A percentile compares a stretch with the other conserved stretches of the same genome.
These are phyloP conservation scores for Hansfordia pulvinata DNA, from an alignment of 2,329 filamentous ascomycete genomes.

Conservation along the genomic window DNA sequence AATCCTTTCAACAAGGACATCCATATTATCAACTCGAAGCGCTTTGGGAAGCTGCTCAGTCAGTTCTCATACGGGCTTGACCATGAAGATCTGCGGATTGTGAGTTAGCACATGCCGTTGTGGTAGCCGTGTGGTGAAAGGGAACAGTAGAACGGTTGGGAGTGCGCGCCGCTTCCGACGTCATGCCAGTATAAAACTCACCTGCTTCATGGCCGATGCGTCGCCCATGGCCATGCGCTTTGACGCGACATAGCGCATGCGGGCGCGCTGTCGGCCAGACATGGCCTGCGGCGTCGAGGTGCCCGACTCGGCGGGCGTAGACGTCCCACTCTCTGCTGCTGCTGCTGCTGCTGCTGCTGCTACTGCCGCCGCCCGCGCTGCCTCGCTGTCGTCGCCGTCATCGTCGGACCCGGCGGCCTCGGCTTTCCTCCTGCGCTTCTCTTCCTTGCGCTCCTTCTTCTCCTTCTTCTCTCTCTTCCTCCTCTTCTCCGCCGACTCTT, in stretches of 20 bases:
- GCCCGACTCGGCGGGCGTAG: slow-evolving; percentile 25
- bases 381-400: slow-evolving; percentile 20
- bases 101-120: slow-evolving; percentile 11
- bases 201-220: slow-evolving; percentile 73
- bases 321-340: slow-evolving; percentile 18
- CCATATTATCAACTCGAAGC: not conserved
- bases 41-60: not conserved
- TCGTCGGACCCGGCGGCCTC: slow-evolving; percentile 12
- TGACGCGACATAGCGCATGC: slow-evolving; percentile 74
- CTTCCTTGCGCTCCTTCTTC: slow-evolving; percentile 12
- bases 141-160: no score
- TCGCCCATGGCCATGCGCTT: slow-evolving; percentile 78
- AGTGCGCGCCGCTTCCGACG: no score
- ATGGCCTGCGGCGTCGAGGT: slow-evolving; percentile 32
- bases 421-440: slow-evolving; percentile 12
- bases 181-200: slow-evolving; percentile 28
- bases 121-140: no score
- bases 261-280: slow-evolving; percentile 56
- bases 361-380: slow-evolving; percentile 8
- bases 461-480: slow-evolving; percentile 9
- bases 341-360: slow-evolving; percentile 10
- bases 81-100: slow-evolving; percentile 49
- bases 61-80: slow-evolving; percentile 34
- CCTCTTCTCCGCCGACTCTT: slow-evolving; percentile 21
- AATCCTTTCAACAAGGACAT: no score